These are phyloP conservation scores for Yamadazyma aaseri DNA, from an alignment of 1,139 yeast genomes.

Conservation along the genomic window DNA sequence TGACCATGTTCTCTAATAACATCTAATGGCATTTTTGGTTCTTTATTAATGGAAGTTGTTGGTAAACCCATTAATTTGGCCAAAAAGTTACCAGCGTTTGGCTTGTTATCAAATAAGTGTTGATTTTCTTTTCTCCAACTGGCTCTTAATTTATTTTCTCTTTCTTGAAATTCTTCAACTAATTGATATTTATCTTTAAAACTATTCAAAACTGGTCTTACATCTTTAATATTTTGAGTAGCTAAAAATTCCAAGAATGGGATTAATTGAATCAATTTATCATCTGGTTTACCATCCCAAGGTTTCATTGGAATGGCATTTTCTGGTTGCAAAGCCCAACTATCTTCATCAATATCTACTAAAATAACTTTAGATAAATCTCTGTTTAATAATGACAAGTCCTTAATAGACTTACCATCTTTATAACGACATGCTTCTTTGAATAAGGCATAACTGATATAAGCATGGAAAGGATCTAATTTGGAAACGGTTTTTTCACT, in stretches of 20 bases:
- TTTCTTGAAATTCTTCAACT: constrained; percentile 71
- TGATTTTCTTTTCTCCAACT: constrained; percentile 66
- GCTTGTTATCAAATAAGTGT: constrained; percentile 37
- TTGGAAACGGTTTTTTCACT: constrained; percentile 83
- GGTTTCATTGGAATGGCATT: constrained; percentile 80
- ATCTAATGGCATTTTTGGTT: constrained; percentile 88
- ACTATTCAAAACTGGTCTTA: constrained; percentile 80
- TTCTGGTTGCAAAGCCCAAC: constrained; percentile 83
- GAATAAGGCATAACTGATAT: constrained; percentile 80
- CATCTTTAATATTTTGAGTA: constrained; percentile 85
- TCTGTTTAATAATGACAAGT: constrained; percentile 84
- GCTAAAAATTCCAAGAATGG: constrained; percentile 95
- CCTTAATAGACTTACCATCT: constrained; percentile 86
- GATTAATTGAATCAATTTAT: constrained; percentile 70
- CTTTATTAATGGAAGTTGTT: constrained; percentile 45
- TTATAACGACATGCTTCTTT: constrained; percentile 90
- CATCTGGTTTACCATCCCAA: constrained; percentile 88
- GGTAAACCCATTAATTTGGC: constrained; percentile 64
- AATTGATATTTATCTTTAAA: constrained; percentile 60
- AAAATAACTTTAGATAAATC: constrained; percentile 79
- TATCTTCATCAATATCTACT: constrained; percentile 73
- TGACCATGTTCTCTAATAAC: constrained; percentile 91
- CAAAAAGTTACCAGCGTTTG: constrained; percentile 51
- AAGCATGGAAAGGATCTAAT: constrained; percentile 91
- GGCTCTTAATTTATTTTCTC: constrained; percentile 74